Conservation (phyloP, 495 filamentous ascomycete genomes). For the Neurospora sp. region DNA sequence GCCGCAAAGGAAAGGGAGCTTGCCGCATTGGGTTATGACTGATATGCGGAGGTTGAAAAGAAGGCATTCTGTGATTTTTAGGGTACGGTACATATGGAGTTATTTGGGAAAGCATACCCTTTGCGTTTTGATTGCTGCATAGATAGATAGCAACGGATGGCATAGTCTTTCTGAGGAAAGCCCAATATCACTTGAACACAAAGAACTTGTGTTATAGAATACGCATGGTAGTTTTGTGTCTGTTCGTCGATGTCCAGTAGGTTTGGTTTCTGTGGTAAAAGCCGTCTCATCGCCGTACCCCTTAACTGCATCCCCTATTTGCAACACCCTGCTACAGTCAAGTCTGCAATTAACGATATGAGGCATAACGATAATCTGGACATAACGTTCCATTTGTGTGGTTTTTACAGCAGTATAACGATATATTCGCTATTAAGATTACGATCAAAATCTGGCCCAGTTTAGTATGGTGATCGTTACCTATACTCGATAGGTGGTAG, state of each 20-base stretch:
- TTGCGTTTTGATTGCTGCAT: not conserved
- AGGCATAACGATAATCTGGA: too few relatives aligned
- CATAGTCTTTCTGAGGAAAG: not conserved
- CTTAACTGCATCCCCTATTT: not conserved
- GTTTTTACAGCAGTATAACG: too few relatives aligned
- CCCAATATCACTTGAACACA: not conserved
- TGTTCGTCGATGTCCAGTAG: not conserved
- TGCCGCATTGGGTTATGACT: constrained; percentile 47
- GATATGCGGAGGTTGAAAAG: not conserved
- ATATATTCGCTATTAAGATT: too few relatives aligned
- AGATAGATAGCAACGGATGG: not conserved
- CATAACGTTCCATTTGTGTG: too few relatives aligned
- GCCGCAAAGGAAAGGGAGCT: constrained; percentile 70
- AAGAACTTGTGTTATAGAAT: not conserved
- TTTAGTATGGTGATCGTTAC: too few relatives aligned
- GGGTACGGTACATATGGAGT: not conserved
- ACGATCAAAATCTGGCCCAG: too few relatives aligned
- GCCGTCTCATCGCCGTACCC: not conserved
- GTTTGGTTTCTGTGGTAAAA: not conserved
- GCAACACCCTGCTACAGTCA: not conserved
- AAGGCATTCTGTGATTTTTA: not conserved
- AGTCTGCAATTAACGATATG: too few relatives aligned
- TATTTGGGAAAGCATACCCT: not conserved
- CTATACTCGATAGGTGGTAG: too few relatives aligned
- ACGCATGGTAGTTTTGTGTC: not conserved